A percentile compares a stretch with the other conserved stretches of the same genome.
These are phyloP conservation scores for Simplicillium sp. DNA, from an alignment of 2,329 filamentous ascomycete species.

Conservation along the genomic window DNA sequence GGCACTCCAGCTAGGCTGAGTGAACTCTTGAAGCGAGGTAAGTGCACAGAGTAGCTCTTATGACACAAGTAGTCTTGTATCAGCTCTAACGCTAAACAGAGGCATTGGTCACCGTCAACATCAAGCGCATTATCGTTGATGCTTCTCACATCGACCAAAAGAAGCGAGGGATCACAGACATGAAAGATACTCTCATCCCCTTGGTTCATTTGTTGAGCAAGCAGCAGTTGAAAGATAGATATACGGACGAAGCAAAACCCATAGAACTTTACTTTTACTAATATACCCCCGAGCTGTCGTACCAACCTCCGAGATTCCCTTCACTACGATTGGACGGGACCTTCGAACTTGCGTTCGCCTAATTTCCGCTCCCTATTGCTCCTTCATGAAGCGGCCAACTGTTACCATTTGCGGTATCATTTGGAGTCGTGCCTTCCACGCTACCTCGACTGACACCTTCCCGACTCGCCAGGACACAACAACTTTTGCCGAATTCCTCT, in stretches of 20 bases:
- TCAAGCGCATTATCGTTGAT: conserved; percentile 79
- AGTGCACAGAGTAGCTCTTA: conserved; percentile 15
- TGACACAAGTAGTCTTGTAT: no score
- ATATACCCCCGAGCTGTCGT: conserved; percentile 11
- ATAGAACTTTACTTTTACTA: conserved; percentile 59
- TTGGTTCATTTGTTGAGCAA: conserved; percentile 66
- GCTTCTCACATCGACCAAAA: conserved; percentile 91
- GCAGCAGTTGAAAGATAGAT: conserved; percentile 62
- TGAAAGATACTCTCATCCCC: conserved; percentile 84
- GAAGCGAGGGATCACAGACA: conserved; percentile 87
- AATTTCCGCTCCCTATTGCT: no score
- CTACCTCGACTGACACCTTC: no score
- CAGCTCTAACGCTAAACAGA: conserved; percentile 25
- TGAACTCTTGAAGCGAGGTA: conserved; percentile 75
- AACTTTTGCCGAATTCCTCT: no score
- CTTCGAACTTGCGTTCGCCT: no score
- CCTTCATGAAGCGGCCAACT: no score
- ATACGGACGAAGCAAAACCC: conserved; percentile 47
- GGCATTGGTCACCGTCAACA: conserved; percentile 57
- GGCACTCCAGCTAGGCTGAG: conserved; percentile 78
- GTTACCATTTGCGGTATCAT: no score
- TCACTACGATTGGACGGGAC: background rate
- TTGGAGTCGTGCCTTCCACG: no score
- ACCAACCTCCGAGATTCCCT: background rate
- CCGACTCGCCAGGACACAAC: no score